Evolutionary conservation across 257 asterid genomes (phyloP).

Genomic region (Nicotiana sylvestris): DNA sequence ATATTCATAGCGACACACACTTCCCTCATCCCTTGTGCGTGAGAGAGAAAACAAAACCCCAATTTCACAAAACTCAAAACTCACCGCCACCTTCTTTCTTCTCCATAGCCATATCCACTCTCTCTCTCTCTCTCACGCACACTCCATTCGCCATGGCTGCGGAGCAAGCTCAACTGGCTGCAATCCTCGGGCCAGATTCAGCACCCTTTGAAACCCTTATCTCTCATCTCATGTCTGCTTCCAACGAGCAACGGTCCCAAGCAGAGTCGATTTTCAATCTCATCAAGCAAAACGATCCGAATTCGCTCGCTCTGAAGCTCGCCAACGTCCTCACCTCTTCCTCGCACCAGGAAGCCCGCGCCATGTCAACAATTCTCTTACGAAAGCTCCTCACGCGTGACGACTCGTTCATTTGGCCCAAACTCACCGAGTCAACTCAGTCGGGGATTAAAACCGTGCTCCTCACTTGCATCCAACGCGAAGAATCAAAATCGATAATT

Average conservation of each 20-base stretch:
- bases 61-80: background rate
- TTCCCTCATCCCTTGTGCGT: background rate
- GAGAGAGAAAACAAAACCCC: background rate
- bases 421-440: slow-evolving; percentile 53
- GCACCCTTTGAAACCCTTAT: slow-evolving; percentile 73
- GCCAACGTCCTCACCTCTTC: slow-evolving; percentile 61
- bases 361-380: slow-evolving; percentile 78
- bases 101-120: slow-evolving; percentile 6
- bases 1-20: background rate
- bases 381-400: slow-evolving; percentile 77
- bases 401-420: slow-evolving; percentile 83
- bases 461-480: slow-evolving; percentile 54
- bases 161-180: slow-evolving; percentile 79
- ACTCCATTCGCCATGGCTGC: slow-evolving; percentile 38
- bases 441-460: slow-evolving; percentile 53
- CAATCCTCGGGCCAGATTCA: slow-evolving; percentile 78
- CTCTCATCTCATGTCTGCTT: slow-evolving; percentile 78
- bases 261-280: slow-evolving; percentile 79
- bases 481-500: slow-evolving; percentile 50
- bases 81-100: background rate
- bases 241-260: slow-evolving; percentile 85
- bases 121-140: background rate
- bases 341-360: slow-evolving; percentile 57
- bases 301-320: slow-evolving; percentile 67
- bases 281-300: slow-evolving; percentile 80